Evolutionary conservation across 352 stramenopile species (phyloP).

Genomic region (Phytophthora pistaciae): DNA sequence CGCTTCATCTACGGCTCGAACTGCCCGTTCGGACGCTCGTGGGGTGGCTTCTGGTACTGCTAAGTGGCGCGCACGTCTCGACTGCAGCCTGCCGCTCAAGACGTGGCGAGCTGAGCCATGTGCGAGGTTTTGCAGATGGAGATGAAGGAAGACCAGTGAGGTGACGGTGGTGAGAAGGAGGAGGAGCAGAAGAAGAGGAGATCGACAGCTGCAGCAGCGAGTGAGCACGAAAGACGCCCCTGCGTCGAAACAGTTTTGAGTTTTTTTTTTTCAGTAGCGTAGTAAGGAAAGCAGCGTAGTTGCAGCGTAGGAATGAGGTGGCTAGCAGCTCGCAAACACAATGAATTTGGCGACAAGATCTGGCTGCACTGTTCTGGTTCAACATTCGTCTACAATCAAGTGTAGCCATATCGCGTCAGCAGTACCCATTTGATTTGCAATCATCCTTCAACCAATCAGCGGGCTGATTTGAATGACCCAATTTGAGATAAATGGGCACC

Average conservation of each 20-base stretch:
- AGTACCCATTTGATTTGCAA: conserved; percentile 15
- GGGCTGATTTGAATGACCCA: background rate
- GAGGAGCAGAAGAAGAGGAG: background rate
- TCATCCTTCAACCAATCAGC: background rate
- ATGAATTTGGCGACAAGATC: background rate
- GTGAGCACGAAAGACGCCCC: background rate
- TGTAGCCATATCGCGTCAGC: conserved; percentile 28
- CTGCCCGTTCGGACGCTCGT: conserved; percentile 40
- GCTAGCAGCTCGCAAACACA: conserved; percentile 5
- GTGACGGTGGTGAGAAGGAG: background rate
- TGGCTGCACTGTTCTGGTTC: background rate
- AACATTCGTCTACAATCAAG: background rate
- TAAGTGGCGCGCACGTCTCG: conserved; percentile 25
- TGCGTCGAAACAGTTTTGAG: conserved; percentile 16
- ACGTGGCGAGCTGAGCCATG: conserved; percentile 22
- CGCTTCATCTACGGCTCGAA: conserved; percentile 35
- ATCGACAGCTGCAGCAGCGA: conserved; percentile 3
- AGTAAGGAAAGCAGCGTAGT: conserved; percentile 12
- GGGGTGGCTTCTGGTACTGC: conserved; percentile 50
- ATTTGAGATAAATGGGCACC: background rate
- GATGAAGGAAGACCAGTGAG: conserved; percentile 4
- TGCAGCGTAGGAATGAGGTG: background rate
- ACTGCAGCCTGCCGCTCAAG: conserved; percentile 20
- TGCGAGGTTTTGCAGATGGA: conserved; percentile 18
- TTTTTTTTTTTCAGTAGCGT: conserved; percentile 29